A percentile compares a stretch with the other conserved stretches of the same genome.
These are phyloP conservation scores for Tylopilus sp. DNA, from an alignment of 768 basidiomycete genomes.

Conservation along the genomic window DNA sequence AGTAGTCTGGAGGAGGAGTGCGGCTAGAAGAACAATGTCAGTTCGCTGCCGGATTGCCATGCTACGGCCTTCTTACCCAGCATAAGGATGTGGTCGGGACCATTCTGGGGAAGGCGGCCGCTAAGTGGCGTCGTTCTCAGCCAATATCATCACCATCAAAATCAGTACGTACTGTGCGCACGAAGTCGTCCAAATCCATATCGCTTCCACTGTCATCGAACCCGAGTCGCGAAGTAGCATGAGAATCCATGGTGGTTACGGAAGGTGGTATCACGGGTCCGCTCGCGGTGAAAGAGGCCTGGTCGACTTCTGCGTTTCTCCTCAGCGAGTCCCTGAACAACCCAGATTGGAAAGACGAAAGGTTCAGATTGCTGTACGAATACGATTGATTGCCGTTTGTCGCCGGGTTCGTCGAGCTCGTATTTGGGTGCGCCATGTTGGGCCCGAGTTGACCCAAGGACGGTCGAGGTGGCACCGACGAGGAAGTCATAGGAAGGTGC, in stretches of 20 bases:
- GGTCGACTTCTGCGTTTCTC: conserved; percentile 25
- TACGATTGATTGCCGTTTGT: conserved; percentile 18
- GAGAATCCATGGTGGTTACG: conserved; percentile 10
- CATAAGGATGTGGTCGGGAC: conserved; percentile 25
- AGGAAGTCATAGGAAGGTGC: background rate
- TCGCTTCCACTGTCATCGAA: conserved; percentile 28
- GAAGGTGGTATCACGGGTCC: conserved; percentile 1
- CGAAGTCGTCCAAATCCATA: conserved; percentile 24
- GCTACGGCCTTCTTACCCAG: conserved; percentile 15
- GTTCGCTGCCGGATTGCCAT: background rate
- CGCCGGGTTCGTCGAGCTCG: background rate
- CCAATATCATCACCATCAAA: background rate
- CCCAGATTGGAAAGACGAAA: conserved; percentile 31
- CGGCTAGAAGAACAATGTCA: conserved; percentile 13
- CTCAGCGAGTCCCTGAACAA: conserved; percentile 32
- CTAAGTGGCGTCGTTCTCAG: conserved; percentile 12
- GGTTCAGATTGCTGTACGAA: conserved; percentile 30
- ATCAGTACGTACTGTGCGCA: conserved; percentile 11
- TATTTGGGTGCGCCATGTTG: background rate
- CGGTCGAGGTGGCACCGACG: conserved; percentile 2
- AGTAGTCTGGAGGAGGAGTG: conserved; percentile 24
- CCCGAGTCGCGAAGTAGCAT: conserved; percentile 6
- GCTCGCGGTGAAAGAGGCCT: conserved; percentile 12
- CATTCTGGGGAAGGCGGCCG: conserved; percentile 26
- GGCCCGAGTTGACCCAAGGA: conserved; percentile 7